Evolutionary conservation across 768 basidiomycete species (phyloP), one percentile per base, ranked within the genome.

Genomic region (Mycena epipterygia): DNA sequence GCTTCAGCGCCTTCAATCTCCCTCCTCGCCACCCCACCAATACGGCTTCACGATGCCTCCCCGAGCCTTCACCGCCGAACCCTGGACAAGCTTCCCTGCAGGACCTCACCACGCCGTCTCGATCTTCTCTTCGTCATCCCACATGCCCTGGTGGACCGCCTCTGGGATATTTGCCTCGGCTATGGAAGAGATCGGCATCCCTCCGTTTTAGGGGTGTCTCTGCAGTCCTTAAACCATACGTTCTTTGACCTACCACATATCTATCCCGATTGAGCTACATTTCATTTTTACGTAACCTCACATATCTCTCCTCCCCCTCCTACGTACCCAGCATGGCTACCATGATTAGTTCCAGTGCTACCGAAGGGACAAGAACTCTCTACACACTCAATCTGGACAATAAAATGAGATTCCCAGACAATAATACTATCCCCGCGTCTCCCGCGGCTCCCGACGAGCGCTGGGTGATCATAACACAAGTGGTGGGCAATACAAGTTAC

Each of bases 321-420:
- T n/a, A n/a, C n/a, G n/a, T n/a, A n/a, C n/a, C n/a, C n/a, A n/a
- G n/a, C n/a, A n/a, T n/a, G n/a, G n/a, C n/a, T n/a, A n/a, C n/a
- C n/a, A n/a, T n/a, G n/a, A n/a, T n/a, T n/a, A n/a, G n/a, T n/a
- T 6, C 21, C 42, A n/a, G 13, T 6, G 19, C 19, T 6, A n/a
- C 19, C 42, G 19, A 13, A 3, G 52, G 52, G 16, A 56, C 70
- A 16, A 60, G 49, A 46, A 71, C 70, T 2, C 25, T 3, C 8
- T 67, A 44, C 27, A 67, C 70, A 14, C 64, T 71, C 11, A 30
- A 71, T 32, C 59, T 71, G 19, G 64, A 71, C 5, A 30, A 71
- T 19, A 33, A 1, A 17, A 66, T 67, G 51, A 29, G 29, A 8
- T 71, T 71, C n/a, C 64, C 64, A 2, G 64, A 67, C 44, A 67